Percentiles rank a stretch among this genome's conserved stretches.
Conservation (phyloP, 345 rosid genomes). For the Punica granatum region DNA sequence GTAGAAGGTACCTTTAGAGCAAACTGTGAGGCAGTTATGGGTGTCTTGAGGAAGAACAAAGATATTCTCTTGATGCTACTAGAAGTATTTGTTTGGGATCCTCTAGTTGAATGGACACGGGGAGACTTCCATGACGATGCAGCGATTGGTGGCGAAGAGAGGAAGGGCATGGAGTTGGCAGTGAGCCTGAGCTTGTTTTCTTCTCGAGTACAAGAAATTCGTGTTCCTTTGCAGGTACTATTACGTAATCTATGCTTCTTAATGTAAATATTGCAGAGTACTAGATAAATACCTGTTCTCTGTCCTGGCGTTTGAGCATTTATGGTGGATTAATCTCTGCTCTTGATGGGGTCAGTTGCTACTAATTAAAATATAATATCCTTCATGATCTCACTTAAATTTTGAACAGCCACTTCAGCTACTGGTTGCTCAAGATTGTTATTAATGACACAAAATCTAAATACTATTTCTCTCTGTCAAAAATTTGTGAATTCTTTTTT, state of each 20-base stretch:
- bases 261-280: not conserved
- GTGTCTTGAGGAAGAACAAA: conserved; percentile 73
- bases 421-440: no score
- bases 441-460: no score
- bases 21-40: conserved; percentile 77
- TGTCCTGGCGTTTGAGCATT: no score
- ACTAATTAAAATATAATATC: no score
- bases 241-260: not conserved
- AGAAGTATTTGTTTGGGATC: conserved; percentile 95
- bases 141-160: conserved; percentile 93
- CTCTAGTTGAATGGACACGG: conserved; percentile 94
- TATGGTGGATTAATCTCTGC: no score
- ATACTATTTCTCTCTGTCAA: no score
- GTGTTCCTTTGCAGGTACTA: conserved; percentile 83
- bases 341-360: no score
- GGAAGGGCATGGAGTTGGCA: conserved; percentile 96
- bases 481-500: no score
- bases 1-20: conserved; percentile 75
- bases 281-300: not conserved
- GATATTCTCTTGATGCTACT: conserved; percentile 74
- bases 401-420: no score
- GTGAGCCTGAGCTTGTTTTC: conserved; percentile 96
- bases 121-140: conserved; percentile 96
- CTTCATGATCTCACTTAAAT: no score
- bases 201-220: conserved; percentile 92